Evolutionary conservation across 495 filamentous ascomycete species (phyloP).

Genomic region (Neurospora tetraspora): DNA sequence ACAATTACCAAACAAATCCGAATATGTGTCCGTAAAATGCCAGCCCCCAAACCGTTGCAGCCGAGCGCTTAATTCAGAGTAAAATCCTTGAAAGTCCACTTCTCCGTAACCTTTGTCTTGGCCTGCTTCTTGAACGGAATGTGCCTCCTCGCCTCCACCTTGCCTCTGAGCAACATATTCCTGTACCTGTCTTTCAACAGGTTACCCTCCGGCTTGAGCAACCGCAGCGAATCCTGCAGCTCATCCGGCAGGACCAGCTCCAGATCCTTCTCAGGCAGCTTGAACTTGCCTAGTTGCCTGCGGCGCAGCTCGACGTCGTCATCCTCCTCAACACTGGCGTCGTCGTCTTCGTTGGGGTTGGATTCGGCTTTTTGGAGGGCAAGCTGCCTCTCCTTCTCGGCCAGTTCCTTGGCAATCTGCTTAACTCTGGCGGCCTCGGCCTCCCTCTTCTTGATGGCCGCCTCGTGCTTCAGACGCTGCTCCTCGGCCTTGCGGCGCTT

Average conservation of each 20-base stretch:
- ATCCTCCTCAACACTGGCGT: conserved; percentile 21
- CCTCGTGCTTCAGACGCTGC: conserved; percentile 56
- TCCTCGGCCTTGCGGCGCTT: conserved; percentile 83
- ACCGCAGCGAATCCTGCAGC: conserved; percentile 77
- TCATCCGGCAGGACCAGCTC: conserved; percentile 91
- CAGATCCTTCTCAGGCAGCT: conserved; percentile 65
- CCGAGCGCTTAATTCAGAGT: background rate
- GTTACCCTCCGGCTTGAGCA: conserved; percentile 90
- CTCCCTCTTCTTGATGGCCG: conserved; percentile 56
- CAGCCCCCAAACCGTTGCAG: background rate
- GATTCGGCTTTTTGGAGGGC: conserved; percentile 27
- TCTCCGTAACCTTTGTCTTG: conserved; percentile 74
- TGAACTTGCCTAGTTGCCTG: conserved; percentile 66
- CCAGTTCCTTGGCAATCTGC: conserved; percentile 46
- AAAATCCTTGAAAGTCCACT: conserved; percentile 96
- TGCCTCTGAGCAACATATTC: conserved; percentile 77
- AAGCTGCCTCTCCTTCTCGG: conserved; percentile 44
- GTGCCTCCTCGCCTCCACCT: conserved; percentile 70
- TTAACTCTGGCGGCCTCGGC: conserved; percentile 57
- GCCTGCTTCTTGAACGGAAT: conserved; percentile 69
- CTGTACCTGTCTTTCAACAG: conserved; percentile 85
- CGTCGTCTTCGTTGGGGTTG: conserved; percentile 30
- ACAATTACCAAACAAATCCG: too few species aligned
- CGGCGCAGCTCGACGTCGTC: conserved; percentile 60
- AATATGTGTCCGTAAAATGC: too few species aligned